A percentile compares a stretch with the other conserved stretches of the same genome.
Evolutionary conservation across 2,329 filamentous ascomycete species (phyloP).

Genomic region (Lasiodiplodia citricola): DNA sequence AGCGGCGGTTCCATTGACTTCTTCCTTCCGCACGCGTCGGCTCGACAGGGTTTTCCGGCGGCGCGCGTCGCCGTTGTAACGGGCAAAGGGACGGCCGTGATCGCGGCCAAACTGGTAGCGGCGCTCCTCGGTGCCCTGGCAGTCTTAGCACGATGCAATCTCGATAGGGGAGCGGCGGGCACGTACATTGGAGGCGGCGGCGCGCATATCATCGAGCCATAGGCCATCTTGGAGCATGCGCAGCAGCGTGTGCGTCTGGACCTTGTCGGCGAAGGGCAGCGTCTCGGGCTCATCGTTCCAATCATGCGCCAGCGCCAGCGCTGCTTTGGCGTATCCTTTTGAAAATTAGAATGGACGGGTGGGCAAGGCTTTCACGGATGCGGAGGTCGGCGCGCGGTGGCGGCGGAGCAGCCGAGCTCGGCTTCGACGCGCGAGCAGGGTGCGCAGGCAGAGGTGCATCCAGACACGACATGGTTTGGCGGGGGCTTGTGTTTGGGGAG

Average conservation of each 20-base stretch:
- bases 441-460: constrained; percentile 2
- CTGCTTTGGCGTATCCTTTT: constrained; percentile 63
- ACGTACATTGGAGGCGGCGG: constrained; percentile 29
- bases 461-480: not conserved
- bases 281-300: constrained; percentile 67
- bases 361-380: not conserved
- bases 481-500: not conserved
- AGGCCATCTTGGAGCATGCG: constrained; percentile 69
- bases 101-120: constrained; percentile 46
- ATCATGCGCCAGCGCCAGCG: constrained; percentile 64
- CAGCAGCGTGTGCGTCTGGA: constrained; percentile 64
- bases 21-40: constrained; percentile 22
- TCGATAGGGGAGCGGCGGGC: not conserved
- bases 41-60: constrained; percentile 23
- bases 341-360: constrained; percentile 5
- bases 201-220: constrained; percentile 51
- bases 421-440: not conserved
- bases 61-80: constrained; percentile 42
- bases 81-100: constrained; percentile 46
- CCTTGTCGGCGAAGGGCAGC: constrained; percentile 65
- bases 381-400: constrained; percentile 18
- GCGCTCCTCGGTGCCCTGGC: constrained; percentile 29
- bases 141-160: not conserved
- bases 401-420: not conserved
- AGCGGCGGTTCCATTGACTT: constrained; percentile 34